phyloP scores from a whole-genome alignment of 805 yeast species.

The Pichia nakasei region DNA sequence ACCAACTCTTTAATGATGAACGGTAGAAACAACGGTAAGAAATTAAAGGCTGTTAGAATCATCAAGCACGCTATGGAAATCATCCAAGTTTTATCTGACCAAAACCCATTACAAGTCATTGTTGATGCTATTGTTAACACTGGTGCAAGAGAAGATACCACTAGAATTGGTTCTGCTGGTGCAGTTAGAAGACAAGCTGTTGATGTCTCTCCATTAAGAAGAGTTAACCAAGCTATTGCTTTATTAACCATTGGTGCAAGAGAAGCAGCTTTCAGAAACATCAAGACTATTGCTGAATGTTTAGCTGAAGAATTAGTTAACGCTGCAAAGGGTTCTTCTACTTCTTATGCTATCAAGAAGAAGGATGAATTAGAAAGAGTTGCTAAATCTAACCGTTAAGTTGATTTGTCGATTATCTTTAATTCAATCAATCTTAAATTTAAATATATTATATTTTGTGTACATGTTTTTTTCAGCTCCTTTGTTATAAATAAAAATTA shows the following conservation, averaged over 20 bases:
- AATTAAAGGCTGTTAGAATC: constrained; percentile 99
- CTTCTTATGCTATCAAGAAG: constrained; percentile 99
- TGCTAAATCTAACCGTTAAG: constrained; percentile 99
- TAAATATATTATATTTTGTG: not conserved
- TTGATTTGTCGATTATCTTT: not conserved
- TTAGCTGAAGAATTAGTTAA: constrained; percentile 99
- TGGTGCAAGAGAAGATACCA: constrained; percentile 99
- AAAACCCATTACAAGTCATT: constrained; percentile 98
- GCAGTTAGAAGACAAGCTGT: constrained; percentile 99
- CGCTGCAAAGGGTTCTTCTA: constrained; percentile 99
- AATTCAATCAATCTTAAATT: not conserved
- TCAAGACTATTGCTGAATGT: constrained; percentile 99
- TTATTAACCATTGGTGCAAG: constrained; percentile 98
- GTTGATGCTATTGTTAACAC: constrained; percentile 99
- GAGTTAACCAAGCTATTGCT: constrained; percentile 99
- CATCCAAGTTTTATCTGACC: constrained; percentile 94
- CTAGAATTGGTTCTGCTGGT: constrained; percentile 99
- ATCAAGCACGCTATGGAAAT: constrained; percentile 99
- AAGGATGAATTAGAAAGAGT: constrained; percentile 99
- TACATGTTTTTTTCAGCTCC: too few species aligned
- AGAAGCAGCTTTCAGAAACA: constrained; percentile 99
- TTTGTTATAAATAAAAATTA: not conserved
- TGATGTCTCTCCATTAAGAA: constrained; percentile 99
- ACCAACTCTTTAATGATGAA: constrained; percentile 99
- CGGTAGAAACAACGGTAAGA: constrained; percentile 99